A percentile compares a stretch with the other conserved stretches of the same genome.
These are phyloP conservation scores for Hypoxylon rickii DNA, from an alignment of 495 filamentous ascomycete genomes.

Conservation along the genomic window DNA sequence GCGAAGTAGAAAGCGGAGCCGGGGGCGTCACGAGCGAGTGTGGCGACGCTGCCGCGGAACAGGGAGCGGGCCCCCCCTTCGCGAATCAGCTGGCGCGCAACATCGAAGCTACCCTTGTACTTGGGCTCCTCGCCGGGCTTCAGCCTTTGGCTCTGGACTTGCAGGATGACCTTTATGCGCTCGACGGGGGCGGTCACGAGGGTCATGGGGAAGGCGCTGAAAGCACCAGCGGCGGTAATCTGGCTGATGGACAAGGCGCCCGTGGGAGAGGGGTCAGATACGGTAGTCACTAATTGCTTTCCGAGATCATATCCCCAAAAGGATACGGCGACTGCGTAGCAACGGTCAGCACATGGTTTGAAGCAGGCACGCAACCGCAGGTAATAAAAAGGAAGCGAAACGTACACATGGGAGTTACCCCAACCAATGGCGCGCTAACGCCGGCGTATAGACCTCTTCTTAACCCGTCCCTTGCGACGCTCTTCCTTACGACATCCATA, in stretches of 20 bases:
- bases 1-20: slow-evolving; percentile 96
- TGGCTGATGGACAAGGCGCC: slow-evolving; percentile 77
- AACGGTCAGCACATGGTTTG: no score
- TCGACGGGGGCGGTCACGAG: slow-evolving; percentile 97
- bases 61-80: slow-evolving; percentile 89
- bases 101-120: slow-evolving; percentile 86
- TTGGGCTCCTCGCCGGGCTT: slow-evolving; percentile 89
- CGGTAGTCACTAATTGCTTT: slow-evolving; percentile 76
- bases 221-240: slow-evolving; percentile 91
- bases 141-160: slow-evolving; percentile 95
- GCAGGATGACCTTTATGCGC: slow-evolving; percentile 96
- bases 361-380: no score
- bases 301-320: slow-evolving; percentile 99
- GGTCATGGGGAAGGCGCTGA: slow-evolving; percentile 97
- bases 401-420: slow-evolving; percentile 99
- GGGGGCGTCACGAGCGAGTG: slow-evolving; percentile 89
- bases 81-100: slow-evolving; percentile 92
- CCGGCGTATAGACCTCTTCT: slow-evolving; percentile 91
- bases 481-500: slow-evolving; percentile 88
- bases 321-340: slow-evolving; percentile 85
- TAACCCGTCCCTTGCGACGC: slow-evolving; percentile 83
- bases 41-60: slow-evolving; percentile 88
- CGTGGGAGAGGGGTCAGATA: slow-evolving; percentile 68
- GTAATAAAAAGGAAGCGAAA: slow-evolving; percentile 20
- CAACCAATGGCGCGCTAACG: slow-evolving; percentile 90